Evolutionary conservation across 805 yeast species (phyloP).

Genomic region (Candida montana): DNA sequence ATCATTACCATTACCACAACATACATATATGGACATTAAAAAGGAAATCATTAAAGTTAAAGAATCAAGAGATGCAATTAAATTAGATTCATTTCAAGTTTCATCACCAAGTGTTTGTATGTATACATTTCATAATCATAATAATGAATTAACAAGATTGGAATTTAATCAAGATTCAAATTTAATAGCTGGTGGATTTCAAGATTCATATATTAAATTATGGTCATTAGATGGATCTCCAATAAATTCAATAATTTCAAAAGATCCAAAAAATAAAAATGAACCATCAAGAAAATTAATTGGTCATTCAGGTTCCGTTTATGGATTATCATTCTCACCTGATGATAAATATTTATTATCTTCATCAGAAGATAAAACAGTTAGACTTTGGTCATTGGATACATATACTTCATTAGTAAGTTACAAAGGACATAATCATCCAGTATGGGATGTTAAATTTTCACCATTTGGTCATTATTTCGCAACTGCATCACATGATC

Average conservation of each 20-base stretch:
- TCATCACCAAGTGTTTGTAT: conserved; percentile 91
- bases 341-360: conserved; percentile 79
- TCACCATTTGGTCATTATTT: conserved; percentile 96
- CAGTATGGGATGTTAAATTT: conserved; percentile 95
- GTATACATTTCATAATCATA: conserved; percentile 96
- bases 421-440: conserved; percentile 95
- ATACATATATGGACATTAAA: conserved; percentile 73
- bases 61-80: conserved; percentile 74
- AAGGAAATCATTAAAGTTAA: conserved; percentile 72
- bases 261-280: conserved; percentile 41
- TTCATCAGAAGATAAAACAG: conserved; percentile 88
- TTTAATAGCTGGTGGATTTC: conserved; percentile 89
- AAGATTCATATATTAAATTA: conserved; percentile 82
- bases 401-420: conserved; percentile 83
- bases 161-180: conserved; percentile 86
- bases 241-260: conserved; percentile 53
- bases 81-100: conserved; percentile 65
- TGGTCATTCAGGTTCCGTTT: conserved; percentile 94
- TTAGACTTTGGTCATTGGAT: conserved; percentile 89
- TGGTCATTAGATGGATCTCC: conserved; percentile 95
- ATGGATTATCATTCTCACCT: conserved; percentile 85
- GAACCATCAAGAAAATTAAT: conserved; percentile 47
- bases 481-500: conserved; percentile 97
- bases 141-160: conserved; percentile 79
- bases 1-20: conserved; percentile 77